These are phyloP conservation scores for Mycena leptocephala DNA, from an alignment of 768 basidiomycete genomes.

Conservation along the genomic window DNA sequence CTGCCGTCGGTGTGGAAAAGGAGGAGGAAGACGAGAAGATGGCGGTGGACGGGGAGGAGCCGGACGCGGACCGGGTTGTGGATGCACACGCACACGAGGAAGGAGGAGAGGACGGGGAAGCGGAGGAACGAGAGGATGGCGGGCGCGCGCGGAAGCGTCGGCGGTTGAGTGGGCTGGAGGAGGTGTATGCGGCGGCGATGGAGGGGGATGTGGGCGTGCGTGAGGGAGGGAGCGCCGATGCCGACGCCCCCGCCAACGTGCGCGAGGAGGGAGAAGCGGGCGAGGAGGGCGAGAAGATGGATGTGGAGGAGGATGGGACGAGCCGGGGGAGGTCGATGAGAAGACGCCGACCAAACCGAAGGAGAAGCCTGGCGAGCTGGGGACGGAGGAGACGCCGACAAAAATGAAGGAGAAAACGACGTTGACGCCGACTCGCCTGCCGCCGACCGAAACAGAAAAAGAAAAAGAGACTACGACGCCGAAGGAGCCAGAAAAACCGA, in stretches of 20 bases:
- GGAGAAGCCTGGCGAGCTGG: neutral
- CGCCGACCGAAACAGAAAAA: neutral
- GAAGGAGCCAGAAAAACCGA: neutral
- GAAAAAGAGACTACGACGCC: neutral
- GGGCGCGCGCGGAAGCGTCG: constrained; percentile 31
- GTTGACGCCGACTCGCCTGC: neutral
- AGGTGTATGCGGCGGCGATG: constrained; percentile 24
- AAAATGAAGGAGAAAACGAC: neutral
- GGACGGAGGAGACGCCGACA: neutral
- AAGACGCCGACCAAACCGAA: neutral
- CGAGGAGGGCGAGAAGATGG: neutral
- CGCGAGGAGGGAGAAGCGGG: neutral
- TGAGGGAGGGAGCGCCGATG: neutral
- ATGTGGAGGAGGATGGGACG: neutral
- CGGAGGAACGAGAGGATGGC: neutral
- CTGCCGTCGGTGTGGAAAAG: neutral
- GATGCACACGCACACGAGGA: neutral
- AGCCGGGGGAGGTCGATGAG: constrained; percentile 1
- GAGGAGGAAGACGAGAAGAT: neutral
- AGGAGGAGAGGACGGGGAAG: neutral
- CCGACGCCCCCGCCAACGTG: neutral
- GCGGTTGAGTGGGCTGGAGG: constrained; percentile 27
- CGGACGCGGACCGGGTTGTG: too few species aligned
- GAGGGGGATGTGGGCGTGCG: neutral
- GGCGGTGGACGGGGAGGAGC: neutral